These are phyloP conservation scores for Viola pubescens DNA, from an alignment of 441 rosid genomes.

Conservation along the genomic window DNA sequence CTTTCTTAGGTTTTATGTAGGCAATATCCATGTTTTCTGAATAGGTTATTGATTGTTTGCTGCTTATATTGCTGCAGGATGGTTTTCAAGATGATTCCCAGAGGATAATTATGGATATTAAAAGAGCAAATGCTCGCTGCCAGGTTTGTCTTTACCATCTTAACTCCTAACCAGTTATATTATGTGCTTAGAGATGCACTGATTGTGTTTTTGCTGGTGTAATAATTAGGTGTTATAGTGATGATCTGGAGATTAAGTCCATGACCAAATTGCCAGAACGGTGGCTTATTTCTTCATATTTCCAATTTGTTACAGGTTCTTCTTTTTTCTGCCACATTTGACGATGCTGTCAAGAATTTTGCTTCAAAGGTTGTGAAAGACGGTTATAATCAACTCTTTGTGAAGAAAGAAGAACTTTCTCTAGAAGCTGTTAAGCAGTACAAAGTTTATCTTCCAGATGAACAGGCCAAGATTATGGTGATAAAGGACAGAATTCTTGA, in stretches of 20 bases:
- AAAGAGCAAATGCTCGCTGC: constrained; percentile 40
- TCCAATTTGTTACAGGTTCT: constrained; percentile 53
- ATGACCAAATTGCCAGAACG: not conserved
- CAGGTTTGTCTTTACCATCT: constrained; percentile 48
- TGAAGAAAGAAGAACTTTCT: constrained; percentile 79
- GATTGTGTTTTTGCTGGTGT: too few species aligned
- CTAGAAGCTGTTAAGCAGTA: constrained; percentile 84
- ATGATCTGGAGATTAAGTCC: not conserved
- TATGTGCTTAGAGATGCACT: too few species aligned
- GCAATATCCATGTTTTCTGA: not conserved
- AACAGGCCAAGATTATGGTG: constrained; percentile 55
- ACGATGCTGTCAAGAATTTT: constrained; percentile 72
- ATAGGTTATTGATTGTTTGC: not conserved
- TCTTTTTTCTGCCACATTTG: constrained; percentile 92
- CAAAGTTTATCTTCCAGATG: constrained; percentile 75
- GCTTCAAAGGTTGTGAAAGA: constrained; percentile 48
- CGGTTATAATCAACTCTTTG: constrained; percentile 65
- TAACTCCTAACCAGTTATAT: too few species aligned
- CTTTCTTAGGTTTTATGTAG: too few species aligned
- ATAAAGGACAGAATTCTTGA: constrained; percentile 83
- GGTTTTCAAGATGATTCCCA: constrained; percentile 88
- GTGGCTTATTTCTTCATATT: constrained; percentile 6
- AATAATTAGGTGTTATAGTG: not conserved
- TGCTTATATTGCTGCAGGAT: constrained; percentile 45
- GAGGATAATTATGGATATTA: constrained; percentile 77